phyloP scores from a whole-genome alignment of 1,284 basidiomycete genomes.

The Microbotryum violaceum region DNA sequence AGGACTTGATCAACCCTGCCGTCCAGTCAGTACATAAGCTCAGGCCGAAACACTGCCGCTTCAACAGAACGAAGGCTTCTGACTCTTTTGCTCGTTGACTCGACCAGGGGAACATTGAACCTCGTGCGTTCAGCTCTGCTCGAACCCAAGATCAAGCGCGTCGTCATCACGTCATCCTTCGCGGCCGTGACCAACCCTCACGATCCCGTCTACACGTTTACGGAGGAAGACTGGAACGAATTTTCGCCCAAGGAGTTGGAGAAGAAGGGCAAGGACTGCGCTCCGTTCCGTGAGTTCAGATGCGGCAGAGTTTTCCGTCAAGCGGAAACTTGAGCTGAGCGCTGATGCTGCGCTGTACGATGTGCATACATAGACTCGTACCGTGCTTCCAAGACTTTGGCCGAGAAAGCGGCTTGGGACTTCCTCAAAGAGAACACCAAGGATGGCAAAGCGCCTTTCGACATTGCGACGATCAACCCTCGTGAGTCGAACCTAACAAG shows the following conservation, averaged over 20 bases:
- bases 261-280: constrained; percentile 30
- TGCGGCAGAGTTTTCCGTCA: not conserved
- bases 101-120: constrained; percentile 40
- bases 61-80: too few species aligned
- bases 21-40: constrained; percentile 32
- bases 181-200: constrained; percentile 36
- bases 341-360: too few species aligned
- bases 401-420: constrained; percentile 35
- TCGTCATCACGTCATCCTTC: constrained; percentile 46
- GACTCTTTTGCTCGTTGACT: too few species aligned
- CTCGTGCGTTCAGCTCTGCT: constrained; percentile 41
- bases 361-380: constrained; percentile 10
- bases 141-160: constrained; percentile 40
- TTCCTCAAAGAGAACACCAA: constrained; percentile 30
- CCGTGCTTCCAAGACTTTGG: constrained; percentile 29
- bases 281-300: constrained; percentile 7
- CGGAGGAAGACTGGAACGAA: constrained; percentile 35
- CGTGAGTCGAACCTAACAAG: not conserved
- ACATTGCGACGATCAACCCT: constrained; percentile 20
- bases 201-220: constrained; percentile 27
- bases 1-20: constrained; percentile 45
- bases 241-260: constrained; percentile 28
- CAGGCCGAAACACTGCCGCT: too few species aligned
- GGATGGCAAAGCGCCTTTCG: constrained; percentile 25
- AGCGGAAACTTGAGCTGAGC: not conserved